Percentiles rank a stretch among this genome's conserved stretches.
Conservation (phyloP, 2,329 filamentous ascomycete genomes). For the Colletotrichum lini region DNA sequence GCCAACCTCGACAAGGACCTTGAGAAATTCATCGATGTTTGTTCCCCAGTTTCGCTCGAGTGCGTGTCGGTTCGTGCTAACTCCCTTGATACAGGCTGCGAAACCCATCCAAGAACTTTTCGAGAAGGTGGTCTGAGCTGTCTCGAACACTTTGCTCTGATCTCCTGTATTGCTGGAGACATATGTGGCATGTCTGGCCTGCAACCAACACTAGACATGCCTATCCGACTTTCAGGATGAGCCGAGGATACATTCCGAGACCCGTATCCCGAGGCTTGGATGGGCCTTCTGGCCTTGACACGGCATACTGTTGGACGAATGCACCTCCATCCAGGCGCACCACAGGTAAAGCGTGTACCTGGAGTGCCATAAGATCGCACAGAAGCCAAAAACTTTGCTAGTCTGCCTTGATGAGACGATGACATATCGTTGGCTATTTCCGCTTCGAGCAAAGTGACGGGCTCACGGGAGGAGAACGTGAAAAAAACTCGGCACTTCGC, state of each 20-base stretch:
- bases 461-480: not conserved
- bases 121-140: conserved; percentile 74
- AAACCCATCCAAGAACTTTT: conserved; percentile 91
- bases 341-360: not conserved
- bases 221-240: not conserved
- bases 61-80: conserved; percentile 41
- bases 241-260: not conserved
- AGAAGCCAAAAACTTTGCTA: not conserved
- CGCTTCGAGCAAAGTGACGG: not conserved
- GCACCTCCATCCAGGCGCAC: not conserved
- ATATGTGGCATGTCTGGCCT: not conserved
- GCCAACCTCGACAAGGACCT: conserved; percentile 92
- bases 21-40: conserved; percentile 92
- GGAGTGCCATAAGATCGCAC: not conserved
- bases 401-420: not conserved
- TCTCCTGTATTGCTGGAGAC: not conserved
- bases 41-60: conserved; percentile 49
- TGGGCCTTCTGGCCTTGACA: too few relatives aligned
- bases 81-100: conserved; percentile 71
- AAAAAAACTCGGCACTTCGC: conserved; percentile 8
- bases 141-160: not conserved
- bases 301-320: not conserved
- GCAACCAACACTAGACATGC: not conserved
- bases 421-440: not conserved
- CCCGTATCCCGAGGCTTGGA: not conserved